A percentile compares a stretch with the other conserved stretches of the same genome.
Conservation (phyloP, 352 stramenopile species). For the Phytopythium chamaehyphon region DNA sequence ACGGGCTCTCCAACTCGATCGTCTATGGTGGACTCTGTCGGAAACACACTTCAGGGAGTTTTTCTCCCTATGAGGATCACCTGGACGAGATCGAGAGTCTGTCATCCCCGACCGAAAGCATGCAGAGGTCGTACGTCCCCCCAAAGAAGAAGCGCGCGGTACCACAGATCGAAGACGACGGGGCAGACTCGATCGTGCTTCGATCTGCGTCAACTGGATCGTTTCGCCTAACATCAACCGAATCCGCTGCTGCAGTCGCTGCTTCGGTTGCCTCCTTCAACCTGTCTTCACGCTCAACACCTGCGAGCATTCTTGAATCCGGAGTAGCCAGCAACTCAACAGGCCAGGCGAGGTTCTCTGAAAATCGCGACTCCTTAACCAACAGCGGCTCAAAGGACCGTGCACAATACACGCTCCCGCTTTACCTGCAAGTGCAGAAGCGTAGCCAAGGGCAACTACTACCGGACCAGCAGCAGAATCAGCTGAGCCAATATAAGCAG, state of each 20-base stretch:
- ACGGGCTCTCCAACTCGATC: slow-evolving; percentile 69
- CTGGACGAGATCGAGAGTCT: slow-evolving; percentile 32
- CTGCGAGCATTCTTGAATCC: background rate
- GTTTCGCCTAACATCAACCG: slow-evolving; percentile 5
- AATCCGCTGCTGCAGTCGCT: background rate
- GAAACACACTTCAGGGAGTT: slow-evolving; percentile 6
- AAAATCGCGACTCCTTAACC: background rate
- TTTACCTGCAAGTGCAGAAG: slow-evolving; percentile 5
- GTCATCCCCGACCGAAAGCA: slow-evolving; percentile 41
- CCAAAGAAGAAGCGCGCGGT: slow-evolving; percentile 21
- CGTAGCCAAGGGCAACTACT: background rate
- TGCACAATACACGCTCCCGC: background rate
- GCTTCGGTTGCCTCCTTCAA: background rate
- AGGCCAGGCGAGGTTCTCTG: background rate
- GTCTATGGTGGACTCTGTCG: slow-evolving; percentile 64
- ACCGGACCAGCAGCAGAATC: slow-evolving; percentile 3
- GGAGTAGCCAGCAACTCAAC: background rate
- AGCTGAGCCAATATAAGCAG: slow-evolving; percentile 5
- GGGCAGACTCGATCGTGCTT: slow-evolving; percentile 5
- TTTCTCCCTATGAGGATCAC: slow-evolving; percentile 9
- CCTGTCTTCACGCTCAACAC: background rate
- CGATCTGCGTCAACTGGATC: slow-evolving; percentile 5
- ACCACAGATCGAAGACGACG: background rate
- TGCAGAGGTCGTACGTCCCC: slow-evolving; percentile 10
- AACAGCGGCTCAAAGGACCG: background rate